Base-by-base conservation (phyloP, 305 asterid genomes). In the Fraxinus sp. region DNA sequence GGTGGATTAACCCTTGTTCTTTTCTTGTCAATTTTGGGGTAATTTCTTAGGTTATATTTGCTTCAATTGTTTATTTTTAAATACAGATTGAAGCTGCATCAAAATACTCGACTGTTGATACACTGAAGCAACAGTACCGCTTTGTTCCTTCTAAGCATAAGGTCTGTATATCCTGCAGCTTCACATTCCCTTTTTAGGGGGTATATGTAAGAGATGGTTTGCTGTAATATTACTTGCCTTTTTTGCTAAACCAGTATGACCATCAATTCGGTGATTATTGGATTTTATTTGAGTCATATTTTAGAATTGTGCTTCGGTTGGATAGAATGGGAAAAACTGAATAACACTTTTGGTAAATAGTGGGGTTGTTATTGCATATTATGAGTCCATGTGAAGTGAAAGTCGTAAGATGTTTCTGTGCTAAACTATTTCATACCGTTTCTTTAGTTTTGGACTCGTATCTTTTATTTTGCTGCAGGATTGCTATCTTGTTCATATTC, bases 21-120 rank as follows among this genome's bases (percentile, higher is more conserved):
- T 80, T 37, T 43, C 66, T 30, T 52, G 28, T 73, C 71, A 26
- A 41, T 68, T 14, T 37, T 79, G 36, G n/a, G n/a, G 39, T 18
- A 9, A 4, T 52, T 79, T 39, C 10, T 55, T 28, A 59, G 36
- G 77, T 76, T 30, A 70, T 30, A 26, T 11, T 59, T 46, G 4
- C 82, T 79, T 83, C 41, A 85, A 32, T 24, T 16, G 33, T 76
- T 84, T 80, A 16, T 75, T 11, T 68, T 79, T 80, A 32, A 71
- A 82, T 85, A 41, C 89, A 94, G 98, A 93, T 93, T 68, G 98
- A 92, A 92, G 97, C 93, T 83, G 88, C 97, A 66, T 83, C 93
- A n/a, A 96, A 96, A 79, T 95, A 94, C 85, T 93, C 99, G 35
- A 96, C 99, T 9, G 98, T 94, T 52, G 98, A 96, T 86, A 93